These are phyloP conservation scores for Mayamaea pseudoterrestris DNA, from an alignment of 108 stramenopile species.

Conservation along the genomic window DNA sequence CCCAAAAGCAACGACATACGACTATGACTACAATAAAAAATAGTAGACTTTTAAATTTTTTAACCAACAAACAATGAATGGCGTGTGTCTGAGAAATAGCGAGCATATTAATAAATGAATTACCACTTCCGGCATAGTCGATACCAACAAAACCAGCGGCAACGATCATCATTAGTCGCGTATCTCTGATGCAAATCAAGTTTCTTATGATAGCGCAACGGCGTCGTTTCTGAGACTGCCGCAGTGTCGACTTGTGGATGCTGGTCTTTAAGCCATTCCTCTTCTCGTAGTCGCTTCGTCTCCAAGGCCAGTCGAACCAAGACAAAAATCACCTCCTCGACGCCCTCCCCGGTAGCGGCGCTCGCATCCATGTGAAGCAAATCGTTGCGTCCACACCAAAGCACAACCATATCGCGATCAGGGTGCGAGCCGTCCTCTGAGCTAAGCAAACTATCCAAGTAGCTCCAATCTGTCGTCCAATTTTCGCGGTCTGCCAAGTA, in stretches of 20 bases:
- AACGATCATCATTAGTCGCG: background rate
- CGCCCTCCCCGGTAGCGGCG: slow-evolving; percentile 29
- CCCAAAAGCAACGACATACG: slow-evolving; percentile 11
- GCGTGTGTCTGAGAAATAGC: no score
- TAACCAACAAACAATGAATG: no score
- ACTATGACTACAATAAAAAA: no score
- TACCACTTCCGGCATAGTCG: background rate
- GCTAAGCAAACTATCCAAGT: slow-evolving; percentile 48
- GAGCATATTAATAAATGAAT: no score
- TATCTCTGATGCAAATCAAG: slow-evolving; percentile 32
- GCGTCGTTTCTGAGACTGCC: background rate
- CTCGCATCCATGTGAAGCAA: slow-evolving; percentile 53
- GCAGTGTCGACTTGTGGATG: background rate
- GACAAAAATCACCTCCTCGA: slow-evolving; percentile 43
- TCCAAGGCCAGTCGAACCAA: slow-evolving; percentile 36
- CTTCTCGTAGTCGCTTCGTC: slow-evolving; percentile 11
- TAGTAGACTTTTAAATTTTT: no score
- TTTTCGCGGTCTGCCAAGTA: slow-evolving; percentile 26
- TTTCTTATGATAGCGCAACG: slow-evolving; percentile 10
- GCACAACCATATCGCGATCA: slow-evolving; percentile 52
- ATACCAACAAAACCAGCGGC: background rate
- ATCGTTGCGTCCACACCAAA: slow-evolving; percentile 73
- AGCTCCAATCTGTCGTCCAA: slow-evolving; percentile 38
- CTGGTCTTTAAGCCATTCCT: background rate
- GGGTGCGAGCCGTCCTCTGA: slow-evolving; percentile 58